These are phyloP conservation scores for Salicornia ramosissima DNA, from an alignment of 148 eudicot genomes.

Conservation along the genomic window DNA sequence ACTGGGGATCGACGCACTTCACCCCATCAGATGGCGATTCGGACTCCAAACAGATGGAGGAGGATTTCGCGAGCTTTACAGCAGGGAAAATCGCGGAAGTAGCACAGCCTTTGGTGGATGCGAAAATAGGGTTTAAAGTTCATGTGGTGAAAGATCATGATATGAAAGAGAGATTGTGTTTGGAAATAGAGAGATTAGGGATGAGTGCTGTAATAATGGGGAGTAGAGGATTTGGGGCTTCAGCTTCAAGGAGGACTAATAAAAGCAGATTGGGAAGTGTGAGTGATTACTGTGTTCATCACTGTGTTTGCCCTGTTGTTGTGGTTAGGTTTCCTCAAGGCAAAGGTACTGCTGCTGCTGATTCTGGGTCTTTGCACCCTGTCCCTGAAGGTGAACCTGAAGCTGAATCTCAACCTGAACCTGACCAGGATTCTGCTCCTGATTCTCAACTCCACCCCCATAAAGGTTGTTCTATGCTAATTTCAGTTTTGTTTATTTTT, in stretches of 20 bases:
- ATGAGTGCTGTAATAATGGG: conserved; percentile 61
- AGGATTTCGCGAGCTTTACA: conserved; percentile 45
- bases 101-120: conserved; percentile 41
- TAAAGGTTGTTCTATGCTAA: conserved; percentile 10
- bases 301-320: conserved; percentile 64
- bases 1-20: conserved; percentile 58
- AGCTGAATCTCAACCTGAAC: too few species aligned
- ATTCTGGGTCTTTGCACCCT: conserved; percentile 21
- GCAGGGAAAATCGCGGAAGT: conserved; percentile 35
- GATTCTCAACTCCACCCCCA: conserved; percentile 10
- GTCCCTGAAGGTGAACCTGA: conserved; percentile 32
- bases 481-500: neutral
- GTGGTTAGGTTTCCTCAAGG: conserved; percentile 44
- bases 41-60: conserved; percentile 36
- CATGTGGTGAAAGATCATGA: conserved; percentile 62
- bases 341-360: conserved; percentile 7
- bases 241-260: conserved; percentile 29
- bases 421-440: conserved; percentile 5
- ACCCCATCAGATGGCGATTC: conserved; percentile 15
- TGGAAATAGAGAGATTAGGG: conserved; percentile 64
- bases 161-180: conserved; percentile 56
- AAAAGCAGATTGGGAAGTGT: conserved; percentile 59
- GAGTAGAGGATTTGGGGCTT: conserved; percentile 58
- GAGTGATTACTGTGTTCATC: conserved; percentile 70
- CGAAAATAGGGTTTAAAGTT: conserved; percentile 37